These are phyloP conservation scores for Polyporus tsugae DNA, from an alignment of 1,284 basidiomycete species.

Conservation along the genomic window DNA sequence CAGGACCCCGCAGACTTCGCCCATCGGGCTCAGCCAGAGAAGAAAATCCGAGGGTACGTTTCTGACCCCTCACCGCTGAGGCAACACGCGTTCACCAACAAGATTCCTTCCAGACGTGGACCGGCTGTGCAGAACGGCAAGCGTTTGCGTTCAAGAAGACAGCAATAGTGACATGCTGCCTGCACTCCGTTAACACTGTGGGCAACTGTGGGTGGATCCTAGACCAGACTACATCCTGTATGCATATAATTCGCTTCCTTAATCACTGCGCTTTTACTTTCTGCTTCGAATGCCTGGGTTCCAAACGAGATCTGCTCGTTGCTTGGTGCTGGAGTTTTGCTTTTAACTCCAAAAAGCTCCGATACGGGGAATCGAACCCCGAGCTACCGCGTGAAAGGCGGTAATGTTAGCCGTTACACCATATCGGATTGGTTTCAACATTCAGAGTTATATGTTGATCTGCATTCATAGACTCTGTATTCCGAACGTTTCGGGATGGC, in stretches of 20 bases:
- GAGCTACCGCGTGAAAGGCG: conserved; percentile 81
- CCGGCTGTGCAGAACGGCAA: conserved; percentile 81
- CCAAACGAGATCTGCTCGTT: background rate
- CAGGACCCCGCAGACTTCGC: conserved; percentile 65
- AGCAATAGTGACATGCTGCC: conserved; percentile 27
- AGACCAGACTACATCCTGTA: conserved; percentile 5
- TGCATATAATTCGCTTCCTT: conserved; percentile 11
- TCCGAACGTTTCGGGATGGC: background rate
- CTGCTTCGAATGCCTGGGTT: background rate
- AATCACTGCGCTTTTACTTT: background rate
- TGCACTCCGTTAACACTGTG: background rate
- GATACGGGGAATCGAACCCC: conserved; percentile 83
- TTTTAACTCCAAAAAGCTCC: conserved; percentile 34
- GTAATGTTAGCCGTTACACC: conserved; percentile 80
- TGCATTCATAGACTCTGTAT: background rate
- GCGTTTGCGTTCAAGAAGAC: conserved; percentile 70
- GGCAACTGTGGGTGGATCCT: background rate
- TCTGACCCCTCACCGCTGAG: conserved; percentile 10
- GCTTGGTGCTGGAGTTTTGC: background rate
- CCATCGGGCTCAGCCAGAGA: conserved; percentile 70
- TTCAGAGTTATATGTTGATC: background rate
- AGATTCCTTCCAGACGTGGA: conserved; percentile 52
- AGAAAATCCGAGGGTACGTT: conserved; percentile 79
- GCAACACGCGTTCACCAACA: background rate
- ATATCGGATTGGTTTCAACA: conserved; percentile 49